Base-by-base conservation (phyloP, 441 rosid species). In the Viola pubescens region DNA sequence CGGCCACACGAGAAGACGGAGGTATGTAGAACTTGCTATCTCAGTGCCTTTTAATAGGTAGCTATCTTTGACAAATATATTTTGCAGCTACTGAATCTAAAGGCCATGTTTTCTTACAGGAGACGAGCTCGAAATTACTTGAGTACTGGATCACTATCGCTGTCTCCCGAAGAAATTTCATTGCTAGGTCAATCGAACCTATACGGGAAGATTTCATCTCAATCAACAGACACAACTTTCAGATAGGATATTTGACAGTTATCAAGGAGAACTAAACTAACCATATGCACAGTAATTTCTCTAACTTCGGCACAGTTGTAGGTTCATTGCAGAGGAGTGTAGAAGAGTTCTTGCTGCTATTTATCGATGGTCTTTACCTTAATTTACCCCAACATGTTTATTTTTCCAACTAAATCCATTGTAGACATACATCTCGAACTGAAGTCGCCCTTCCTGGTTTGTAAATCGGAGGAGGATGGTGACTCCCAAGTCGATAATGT, bases 101-200 rank as follows among this genome's bases (percentile, higher is more conserved):
- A 43, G 26, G 34, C 54, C 13, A 47, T 52, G 16, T 56, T 61
- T 12, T 52, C 19, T 52, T 67, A 71, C 81, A 90, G 98, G 84
- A 66, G 67, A 62, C 79, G 88, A 62, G 71, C 79, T 62, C 69
- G 82, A 43, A 84, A 88, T 73, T 94, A 88, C 79, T 74, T 94
- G 83, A 82, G 79, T 59, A 65, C 63, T 3, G 82, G 85, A 42
- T 73, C 85, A 7, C 62, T 81, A 58, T 70, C 64, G 68, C 64
- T 94, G 47, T 83, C 91, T 58, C 77, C 85, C 0, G 91, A 86
- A 70, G 91, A 94, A 43, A 75, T 85, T 60, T 75, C 83, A 41
- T 61, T 82, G 72, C 71, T 94, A 76, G 78, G 65, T 44, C 79
- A 71, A 62, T 71, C 66, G 65, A 75, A 70, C 64, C 16, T 70